Conservation (phyloP, 768 basidiomycete genomes). For the Polyporus arcularius region DNA sequence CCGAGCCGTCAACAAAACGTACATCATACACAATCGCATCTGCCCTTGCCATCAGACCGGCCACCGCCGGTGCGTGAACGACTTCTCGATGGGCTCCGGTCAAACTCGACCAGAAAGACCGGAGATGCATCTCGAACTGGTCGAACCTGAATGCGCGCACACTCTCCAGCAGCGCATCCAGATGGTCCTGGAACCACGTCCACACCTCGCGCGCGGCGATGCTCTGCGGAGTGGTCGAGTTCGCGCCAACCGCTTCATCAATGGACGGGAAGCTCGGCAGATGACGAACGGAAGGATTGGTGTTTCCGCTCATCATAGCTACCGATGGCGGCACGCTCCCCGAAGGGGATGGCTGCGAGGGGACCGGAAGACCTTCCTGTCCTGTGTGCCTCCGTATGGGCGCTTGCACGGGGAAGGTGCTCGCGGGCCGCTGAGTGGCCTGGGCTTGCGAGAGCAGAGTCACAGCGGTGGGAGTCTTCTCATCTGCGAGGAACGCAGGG, state of each 20-base stretch:
- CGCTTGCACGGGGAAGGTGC: constrained; percentile 65
- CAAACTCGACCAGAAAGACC: constrained; percentile 82
- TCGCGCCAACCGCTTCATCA: constrained; percentile 79
- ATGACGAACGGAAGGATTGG: constrained; percentile 67
- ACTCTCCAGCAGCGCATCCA: constrained; percentile 79
- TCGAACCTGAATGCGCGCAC: constrained; percentile 81
- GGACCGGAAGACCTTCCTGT: constrained; percentile 51
- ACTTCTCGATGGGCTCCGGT: constrained; percentile 80
- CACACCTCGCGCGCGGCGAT: constrained; percentile 85
- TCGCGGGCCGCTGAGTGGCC: constrained; percentile 58
- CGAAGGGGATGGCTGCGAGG: constrained; percentile 50
- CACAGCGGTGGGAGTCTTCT: constrained; percentile 86
- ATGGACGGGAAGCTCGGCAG: constrained; percentile 82
- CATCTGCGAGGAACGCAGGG: constrained; percentile 53
- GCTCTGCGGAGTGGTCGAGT: constrained; percentile 73
- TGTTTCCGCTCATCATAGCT: constrained; percentile 50
- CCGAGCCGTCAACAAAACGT: constrained; percentile 35
- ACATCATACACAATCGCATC: constrained; percentile 92
- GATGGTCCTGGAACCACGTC: constrained; percentile 91
- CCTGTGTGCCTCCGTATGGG: constrained; percentile 73
- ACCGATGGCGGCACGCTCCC: constrained; percentile 41
- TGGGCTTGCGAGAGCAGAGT: constrained; percentile 78
- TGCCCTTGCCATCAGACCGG: constrained; percentile 85
- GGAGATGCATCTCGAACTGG: constrained; percentile 85
- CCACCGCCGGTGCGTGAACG: constrained; percentile 86